phyloP scores from a whole-genome alignment of 371 early-diverging fungal genomes.

The Mortierella sp. region DNA sequence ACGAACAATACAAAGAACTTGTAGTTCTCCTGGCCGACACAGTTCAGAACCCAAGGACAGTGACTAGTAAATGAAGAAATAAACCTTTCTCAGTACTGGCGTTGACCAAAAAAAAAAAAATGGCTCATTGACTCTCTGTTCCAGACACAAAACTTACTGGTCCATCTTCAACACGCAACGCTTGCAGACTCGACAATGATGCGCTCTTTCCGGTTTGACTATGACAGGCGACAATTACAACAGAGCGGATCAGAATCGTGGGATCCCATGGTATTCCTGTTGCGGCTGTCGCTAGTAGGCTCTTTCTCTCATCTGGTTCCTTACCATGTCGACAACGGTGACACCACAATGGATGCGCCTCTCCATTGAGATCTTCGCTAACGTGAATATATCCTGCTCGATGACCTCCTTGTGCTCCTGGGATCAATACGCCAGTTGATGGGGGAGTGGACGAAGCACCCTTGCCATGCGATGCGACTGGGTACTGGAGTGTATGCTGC shows the following conservation, averaged over 20 bases:
- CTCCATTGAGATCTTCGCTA: constrained; percentile 32
- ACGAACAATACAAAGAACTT: constrained; percentile 70
- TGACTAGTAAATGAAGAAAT: constrained; percentile 54
- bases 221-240: too few relatives aligned
- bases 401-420: constrained; percentile 28
- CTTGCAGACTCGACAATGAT: constrained; percentile 75
- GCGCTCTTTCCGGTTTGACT: constrained; percentile 70
- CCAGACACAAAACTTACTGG: constrained; percentile 58
- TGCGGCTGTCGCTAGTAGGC: too few relatives aligned
- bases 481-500: constrained; percentile 11
- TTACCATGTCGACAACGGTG: constrained; percentile 50
- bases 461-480: neutral
- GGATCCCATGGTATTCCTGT: neutral
- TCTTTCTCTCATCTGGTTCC: neutral
- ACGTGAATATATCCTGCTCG: constrained; percentile 40
- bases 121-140: neutral
- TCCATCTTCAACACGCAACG: constrained; percentile 72
- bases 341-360: constrained; percentile 45
- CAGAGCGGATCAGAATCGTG: too few relatives aligned
- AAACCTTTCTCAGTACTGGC: neutral
- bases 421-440: constrained; percentile 27
- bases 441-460: neutral
- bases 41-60: constrained; percentile 72
- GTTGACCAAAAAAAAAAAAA: neutral
- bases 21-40: constrained; percentile 71